Evolutionary conservation across 306 rosid species (phyloP), one percentile per base, ranked within the genome.

Genomic region (Ormosia emarginata): DNA sequence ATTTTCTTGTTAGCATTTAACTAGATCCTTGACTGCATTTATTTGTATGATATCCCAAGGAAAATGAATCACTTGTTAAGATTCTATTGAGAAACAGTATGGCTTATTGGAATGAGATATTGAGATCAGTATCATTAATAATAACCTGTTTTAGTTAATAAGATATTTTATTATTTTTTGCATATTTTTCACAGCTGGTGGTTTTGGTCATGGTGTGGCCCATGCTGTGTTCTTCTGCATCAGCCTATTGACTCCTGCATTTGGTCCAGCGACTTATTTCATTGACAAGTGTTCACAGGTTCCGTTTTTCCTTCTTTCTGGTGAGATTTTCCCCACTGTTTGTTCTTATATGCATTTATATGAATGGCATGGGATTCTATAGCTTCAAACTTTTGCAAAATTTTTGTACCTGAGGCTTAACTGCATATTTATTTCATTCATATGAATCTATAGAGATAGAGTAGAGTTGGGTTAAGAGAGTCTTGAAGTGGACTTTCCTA

Each of bases 151-250:
- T 55, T 65, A 30, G 10, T 8, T 79, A 49, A 58, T 53, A 8
- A 76, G 37, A n/a, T 77, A 4, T 61, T 49, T 49, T 49, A 5
- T 13, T 6, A 49, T 18, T 32, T 75, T 82, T 30, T 37, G 64
- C 71, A 24, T 67, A 44, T 79, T 87, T 81, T 55, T 62, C 75
- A 79, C 94, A 95, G 98, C 98, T 78, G 97, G 97, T 82, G 98
- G 98, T 77, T 87, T 95, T 86, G 98, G 98, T 69, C 98, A 95
- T 74, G 98, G 97, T 12, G 80, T 91, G 64, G 97, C 98, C 17
- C 98, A 95, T 90, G 97, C 97, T n/a, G 97, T 95, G 76, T 95
- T 93, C 87, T 95, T 95, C 92, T 95, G 97, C 86, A 84, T 95
- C 86, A 93, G 98, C 88, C 90, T 95, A 39, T 88, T 95, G 62